A percentile compares a stretch with the other conserved stretches of the same genome.
These are phyloP conservation scores for Candida ascalaphidarum DNA, from an alignment of 805 yeast species.

Conservation along the genomic window DNA sequence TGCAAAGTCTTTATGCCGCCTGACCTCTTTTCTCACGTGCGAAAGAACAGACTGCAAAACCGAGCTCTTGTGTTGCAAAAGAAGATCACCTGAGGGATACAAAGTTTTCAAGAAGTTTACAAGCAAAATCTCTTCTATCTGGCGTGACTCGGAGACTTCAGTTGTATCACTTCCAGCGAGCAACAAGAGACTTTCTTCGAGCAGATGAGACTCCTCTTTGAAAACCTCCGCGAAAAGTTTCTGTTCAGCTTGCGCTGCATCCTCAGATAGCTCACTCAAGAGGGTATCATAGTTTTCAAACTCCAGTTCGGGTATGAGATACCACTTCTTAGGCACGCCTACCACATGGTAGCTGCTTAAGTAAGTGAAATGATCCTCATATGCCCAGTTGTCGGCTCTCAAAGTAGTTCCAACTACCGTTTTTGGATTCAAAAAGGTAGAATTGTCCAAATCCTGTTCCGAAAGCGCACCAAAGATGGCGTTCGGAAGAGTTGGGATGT, in stretches of 20 bases:
- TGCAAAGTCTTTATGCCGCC: slow-evolving; percentile 38
- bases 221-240: too few species aligned
- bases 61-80: slow-evolving; percentile 16
- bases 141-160: too few species aligned
- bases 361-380: slow-evolving; percentile 55
- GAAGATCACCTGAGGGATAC: slow-evolving; percentile 3
- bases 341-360: slow-evolving; percentile 43
- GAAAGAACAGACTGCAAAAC: too few species aligned
- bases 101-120: too few species aligned
- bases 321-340: slow-evolving; percentile 55
- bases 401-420: slow-evolving; percentile 45
- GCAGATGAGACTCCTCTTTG: too few species aligned
- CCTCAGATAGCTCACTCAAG: slow-evolving; percentile 12
- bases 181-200: too few species aligned
- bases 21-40: background rate
- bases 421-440: slow-evolving; percentile 34
- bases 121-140: too few species aligned
- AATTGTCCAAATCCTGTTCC: slow-evolving; percentile 35
- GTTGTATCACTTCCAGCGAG: too few species aligned
- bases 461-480: slow-evolving; percentile 38
- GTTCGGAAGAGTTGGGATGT: slow-evolving; percentile 40
- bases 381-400: slow-evolving; percentile 47
- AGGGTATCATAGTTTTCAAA: slow-evolving; percentile 43
- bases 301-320: slow-evolving; percentile 51
- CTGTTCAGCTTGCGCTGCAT: too few species aligned